Evolutionary conservation across 2,329 filamentous ascomycete species (phyloP).

Genomic region (Myriosclerotinia duriaeana): DNA sequence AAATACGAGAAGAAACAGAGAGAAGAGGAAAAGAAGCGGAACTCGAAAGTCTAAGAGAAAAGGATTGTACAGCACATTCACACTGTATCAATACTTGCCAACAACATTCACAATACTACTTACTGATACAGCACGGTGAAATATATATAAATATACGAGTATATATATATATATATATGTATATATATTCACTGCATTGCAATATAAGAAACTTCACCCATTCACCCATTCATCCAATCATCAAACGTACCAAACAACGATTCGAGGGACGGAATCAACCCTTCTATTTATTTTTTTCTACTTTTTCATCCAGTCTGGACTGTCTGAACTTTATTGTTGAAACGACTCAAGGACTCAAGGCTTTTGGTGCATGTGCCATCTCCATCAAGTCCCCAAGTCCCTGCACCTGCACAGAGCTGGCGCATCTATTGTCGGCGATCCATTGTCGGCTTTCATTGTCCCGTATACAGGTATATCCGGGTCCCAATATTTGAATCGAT

Average conservation of each 20-base stretch:
- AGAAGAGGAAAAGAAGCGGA: conserved; percentile 15
- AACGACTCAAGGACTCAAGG: not conserved
- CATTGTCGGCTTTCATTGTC: not conserved
- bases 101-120: not conserved
- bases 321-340: not conserved
- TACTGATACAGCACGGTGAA: not conserved
- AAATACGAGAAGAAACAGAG: conserved; percentile 18
- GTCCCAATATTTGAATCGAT: not conserved
- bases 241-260: not conserved
- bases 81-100: not conserved
- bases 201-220: conserved; percentile 10
- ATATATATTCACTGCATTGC: not conserved
- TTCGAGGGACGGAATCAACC: not conserved
- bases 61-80: not conserved
- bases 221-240: conserved; percentile 5
- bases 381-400: not conserved
- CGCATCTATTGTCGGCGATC: not conserved
- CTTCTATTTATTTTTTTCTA: not conserved
- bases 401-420: conserved; percentile 2
- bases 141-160: not conserved
- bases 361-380: conserved; percentile 1
- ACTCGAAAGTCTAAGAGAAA: conserved; percentile 4
- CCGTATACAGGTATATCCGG: conserved; percentile 11
- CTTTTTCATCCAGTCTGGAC: not conserved
- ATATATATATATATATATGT: not conserved